phyloP scores from a whole-genome alignment of 352 stramenopile species.

The Detonula confervacea region DNA sequence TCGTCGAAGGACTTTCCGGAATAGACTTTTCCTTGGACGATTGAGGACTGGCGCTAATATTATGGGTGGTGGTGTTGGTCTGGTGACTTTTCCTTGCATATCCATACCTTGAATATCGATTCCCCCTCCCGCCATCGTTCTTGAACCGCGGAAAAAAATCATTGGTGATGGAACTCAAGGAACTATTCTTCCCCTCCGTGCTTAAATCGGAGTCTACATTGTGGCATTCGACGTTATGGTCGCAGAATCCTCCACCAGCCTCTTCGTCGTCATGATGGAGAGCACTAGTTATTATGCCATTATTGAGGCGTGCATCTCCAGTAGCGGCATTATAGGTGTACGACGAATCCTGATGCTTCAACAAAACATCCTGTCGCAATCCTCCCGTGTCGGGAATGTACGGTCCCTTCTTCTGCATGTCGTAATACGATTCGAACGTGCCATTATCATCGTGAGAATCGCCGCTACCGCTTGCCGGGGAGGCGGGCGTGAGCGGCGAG shows the following conservation, averaged over 20 bases:
- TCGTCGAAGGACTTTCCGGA: constrained; percentile 11
- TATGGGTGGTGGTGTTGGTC: too few species aligned
- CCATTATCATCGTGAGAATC: constrained; percentile 4
- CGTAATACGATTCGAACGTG: constrained; percentile 27
- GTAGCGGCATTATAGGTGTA: background rate
- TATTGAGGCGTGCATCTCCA: constrained; percentile 1
- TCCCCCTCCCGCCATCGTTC: too few species aligned
- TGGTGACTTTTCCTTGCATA: constrained; percentile 4
- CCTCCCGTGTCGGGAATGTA: constrained; percentile 5
- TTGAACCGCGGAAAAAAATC: constrained; percentile 25
- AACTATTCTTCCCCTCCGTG: constrained; percentile 12
- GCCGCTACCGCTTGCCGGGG: too few species aligned
- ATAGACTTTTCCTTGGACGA: constrained; percentile 13
- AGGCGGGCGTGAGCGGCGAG: too few species aligned
- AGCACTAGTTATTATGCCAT: too few species aligned
- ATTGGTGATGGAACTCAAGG: constrained; percentile 30
- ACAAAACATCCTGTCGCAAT: constrained; percentile 4
- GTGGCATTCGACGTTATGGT: background rate
- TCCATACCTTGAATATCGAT: too few species aligned
- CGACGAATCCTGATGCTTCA: background rate
- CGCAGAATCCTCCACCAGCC: constrained; percentile 10
- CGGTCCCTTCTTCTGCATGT: constrained; percentile 34
- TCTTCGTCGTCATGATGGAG: background rate
- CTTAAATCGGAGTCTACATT: background rate
- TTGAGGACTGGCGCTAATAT: background rate